A percentile compares a stretch with the other conserved stretches of the same genome.
Evolutionary conservation across 208 protist genomes (phyloP).

Genomic region (Leishmania mexicana): DNA sequence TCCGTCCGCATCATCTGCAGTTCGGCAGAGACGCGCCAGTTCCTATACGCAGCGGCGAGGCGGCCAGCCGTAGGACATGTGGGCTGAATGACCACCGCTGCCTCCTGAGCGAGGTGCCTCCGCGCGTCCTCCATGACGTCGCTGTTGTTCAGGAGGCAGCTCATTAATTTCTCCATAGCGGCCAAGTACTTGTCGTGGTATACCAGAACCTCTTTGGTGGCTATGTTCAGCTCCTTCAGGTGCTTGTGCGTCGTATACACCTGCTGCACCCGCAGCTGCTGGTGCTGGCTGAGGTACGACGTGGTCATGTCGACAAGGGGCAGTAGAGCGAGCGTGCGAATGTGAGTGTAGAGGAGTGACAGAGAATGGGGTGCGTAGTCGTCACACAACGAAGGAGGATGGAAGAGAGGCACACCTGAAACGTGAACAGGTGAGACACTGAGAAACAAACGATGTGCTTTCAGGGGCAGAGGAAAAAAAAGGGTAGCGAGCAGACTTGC

Average conservation of each 20-base stretch:
- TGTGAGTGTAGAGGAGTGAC: not conserved
- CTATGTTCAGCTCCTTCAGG: conserved; percentile 6
- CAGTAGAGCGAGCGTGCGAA: not conserved
- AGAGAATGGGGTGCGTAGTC: no score
- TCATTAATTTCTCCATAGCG: conserved; percentile 14
- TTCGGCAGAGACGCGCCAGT: conserved; percentile 4
- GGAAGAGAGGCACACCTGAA: not conserved
- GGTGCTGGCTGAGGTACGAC: conserved; percentile 1
- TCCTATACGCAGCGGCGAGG: conserved; percentile 6
- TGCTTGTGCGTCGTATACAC: conserved; percentile 7
- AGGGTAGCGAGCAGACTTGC: not conserved
- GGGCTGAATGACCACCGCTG: not conserved
- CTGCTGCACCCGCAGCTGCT: conserved; percentile 14
- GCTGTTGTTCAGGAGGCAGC: conserved; percentile 6
- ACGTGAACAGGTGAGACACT: not conserved
- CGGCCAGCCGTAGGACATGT: not conserved
- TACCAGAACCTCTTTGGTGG: conserved; percentile 5
- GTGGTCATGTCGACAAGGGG: conserved; percentile 1
- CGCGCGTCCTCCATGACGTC: not conserved
- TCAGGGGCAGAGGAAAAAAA: not conserved
- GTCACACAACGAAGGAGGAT: not conserved
- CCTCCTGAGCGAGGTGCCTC: not conserved
- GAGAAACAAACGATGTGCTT: not conserved
- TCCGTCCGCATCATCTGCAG: conserved; percentile 1
- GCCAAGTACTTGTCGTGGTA: conserved; percentile 10